phyloP scores from a whole-genome alignment of 2,329 filamentous ascomycete genomes.

The Aspergillus niger region DNA sequence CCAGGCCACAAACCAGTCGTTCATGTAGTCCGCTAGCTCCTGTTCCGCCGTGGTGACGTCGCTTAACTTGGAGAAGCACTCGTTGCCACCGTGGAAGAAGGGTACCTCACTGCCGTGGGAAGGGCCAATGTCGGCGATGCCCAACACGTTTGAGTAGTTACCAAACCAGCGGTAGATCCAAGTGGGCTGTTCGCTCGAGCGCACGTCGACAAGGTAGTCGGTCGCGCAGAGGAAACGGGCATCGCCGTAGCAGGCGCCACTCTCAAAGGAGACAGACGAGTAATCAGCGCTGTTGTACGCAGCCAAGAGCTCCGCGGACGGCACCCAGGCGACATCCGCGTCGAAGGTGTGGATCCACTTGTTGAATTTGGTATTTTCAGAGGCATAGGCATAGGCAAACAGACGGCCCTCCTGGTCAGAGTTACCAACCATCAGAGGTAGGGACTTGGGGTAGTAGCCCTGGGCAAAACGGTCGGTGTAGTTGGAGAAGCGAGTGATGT shows the following conservation, averaged over 20 bases:
- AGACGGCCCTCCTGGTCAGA: constrained; percentile 26
- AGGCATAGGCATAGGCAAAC: constrained; percentile 21
- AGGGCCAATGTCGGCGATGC: constrained; percentile 17
- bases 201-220: constrained; percentile 23
- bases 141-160: constrained; percentile 23
- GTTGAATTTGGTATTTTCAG: constrained; percentile 23
- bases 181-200: constrained; percentile 21
- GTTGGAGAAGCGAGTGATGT: constrained; percentile 25
- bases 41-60: constrained; percentile 22
- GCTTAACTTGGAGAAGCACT: constrained; percentile 22
- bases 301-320: constrained; percentile 15
- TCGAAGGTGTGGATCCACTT: constrained; percentile 26
- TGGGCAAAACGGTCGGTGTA: constrained; percentile 22
- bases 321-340: constrained; percentile 24
- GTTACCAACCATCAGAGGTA: constrained; percentile 26
- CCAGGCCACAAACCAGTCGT: constrained; percentile 27
- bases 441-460: constrained; percentile 21
- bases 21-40: constrained; percentile 24
- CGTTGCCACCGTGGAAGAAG: constrained; percentile 29
- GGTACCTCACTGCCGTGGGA: constrained; percentile 27
- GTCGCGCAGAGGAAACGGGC: constrained; percentile 27
- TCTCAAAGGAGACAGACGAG: constrained; percentile 22
- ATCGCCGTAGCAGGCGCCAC: constrained; percentile 26
- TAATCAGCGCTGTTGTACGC: constrained; percentile 22
- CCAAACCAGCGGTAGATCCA: constrained; percentile 30